phyloP scores from a whole-genome alignment of 148 eudicot genomes.

The Beta vulgaris region DNA sequence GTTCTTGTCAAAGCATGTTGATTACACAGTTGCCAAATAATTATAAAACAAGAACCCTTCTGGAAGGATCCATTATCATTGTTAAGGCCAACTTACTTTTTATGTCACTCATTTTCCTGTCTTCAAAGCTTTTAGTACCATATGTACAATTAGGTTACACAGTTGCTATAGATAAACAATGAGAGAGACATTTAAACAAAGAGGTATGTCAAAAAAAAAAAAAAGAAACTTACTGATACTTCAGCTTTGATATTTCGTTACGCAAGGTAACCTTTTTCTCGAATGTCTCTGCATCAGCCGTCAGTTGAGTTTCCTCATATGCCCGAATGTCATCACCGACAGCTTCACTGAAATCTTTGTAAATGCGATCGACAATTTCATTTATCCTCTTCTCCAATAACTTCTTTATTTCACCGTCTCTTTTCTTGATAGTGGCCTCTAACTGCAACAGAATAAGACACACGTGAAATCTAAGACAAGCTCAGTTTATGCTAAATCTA shows the following conservation, averaged over 20 bases:
- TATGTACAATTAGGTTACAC: too few relatives aligned
- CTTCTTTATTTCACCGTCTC: slow-evolving; percentile 54
- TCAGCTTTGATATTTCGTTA: slow-evolving; percentile 87
- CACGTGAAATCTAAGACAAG: neutral
- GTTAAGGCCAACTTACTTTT: too few relatives aligned
- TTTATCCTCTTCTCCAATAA: slow-evolving; percentile 82
- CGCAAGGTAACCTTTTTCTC: slow-evolving; percentile 75
- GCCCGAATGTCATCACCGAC: slow-evolving; percentile 87
- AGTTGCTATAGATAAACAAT: neutral
- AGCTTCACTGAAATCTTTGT: slow-evolving; percentile 79
- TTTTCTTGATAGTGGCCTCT: slow-evolving; percentile 41
- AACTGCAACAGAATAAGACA: slow-evolving; percentile 45
- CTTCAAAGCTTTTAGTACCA: too few relatives aligned
- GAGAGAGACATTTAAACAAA: neutral
- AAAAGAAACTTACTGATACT: slow-evolving; percentile 87
- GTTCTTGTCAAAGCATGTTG: too few relatives aligned
- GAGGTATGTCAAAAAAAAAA: neutral
- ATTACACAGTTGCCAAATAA: too few relatives aligned
- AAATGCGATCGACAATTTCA: slow-evolving; percentile 70
- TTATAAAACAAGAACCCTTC: too few relatives aligned
- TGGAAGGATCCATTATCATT: too few relatives aligned
- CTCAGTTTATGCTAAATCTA: slow-evolving; percentile 6
- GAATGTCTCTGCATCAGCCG: slow-evolving; percentile 68
- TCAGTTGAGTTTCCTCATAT: slow-evolving; percentile 92
- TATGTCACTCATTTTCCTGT: too few relatives aligned